Conservation (phyloP, 2,329 filamentous ascomycete genomes). For the Xylariomycetidae sp. region DNA sequence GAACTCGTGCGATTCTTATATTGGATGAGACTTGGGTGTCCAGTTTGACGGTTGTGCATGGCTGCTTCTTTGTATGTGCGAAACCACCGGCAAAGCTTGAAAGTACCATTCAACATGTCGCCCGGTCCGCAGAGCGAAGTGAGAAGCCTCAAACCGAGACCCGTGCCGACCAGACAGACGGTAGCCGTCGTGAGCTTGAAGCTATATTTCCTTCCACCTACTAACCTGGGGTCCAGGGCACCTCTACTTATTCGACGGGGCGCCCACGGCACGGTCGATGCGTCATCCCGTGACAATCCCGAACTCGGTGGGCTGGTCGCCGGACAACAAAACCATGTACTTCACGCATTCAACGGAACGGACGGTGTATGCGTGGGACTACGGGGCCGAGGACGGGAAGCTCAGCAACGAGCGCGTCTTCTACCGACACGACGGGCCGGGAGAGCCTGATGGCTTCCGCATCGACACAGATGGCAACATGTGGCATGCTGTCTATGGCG, state of each 20-base stretch:
- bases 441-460: conserved; percentile 77
- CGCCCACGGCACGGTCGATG: conserved; percentile 52
- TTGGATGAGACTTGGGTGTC: too few relatives aligned
- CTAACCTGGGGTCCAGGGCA: conserved; percentile 44
- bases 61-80: too few relatives aligned
- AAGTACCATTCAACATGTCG: too few relatives aligned
- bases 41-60: too few relatives aligned
- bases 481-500: conserved; percentile 85
- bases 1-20: too few relatives aligned
- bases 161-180: too few relatives aligned
- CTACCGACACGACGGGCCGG: conserved; percentile 60
- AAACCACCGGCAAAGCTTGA: too few relatives aligned
- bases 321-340: conserved; percentile 67
- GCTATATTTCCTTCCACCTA: conserved; percentile 5
- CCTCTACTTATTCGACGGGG: conserved; percentile 64
- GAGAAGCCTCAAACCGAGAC: too few relatives aligned
- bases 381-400: conserved; percentile 52
- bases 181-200: too few relatives aligned
- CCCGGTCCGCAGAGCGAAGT: too few relatives aligned
- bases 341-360: conserved; percentile 71
- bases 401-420: conserved; percentile 65
- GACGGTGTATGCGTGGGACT: conserved; percentile 71
- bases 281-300: conserved; percentile 64
- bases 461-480: conserved; percentile 80
- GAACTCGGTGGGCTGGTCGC: conserved; percentile 79